phyloP scores from a whole-genome alignment of 225 moss, liverwort and hornwort genomes.

The Sphagnum contortum region DNA sequence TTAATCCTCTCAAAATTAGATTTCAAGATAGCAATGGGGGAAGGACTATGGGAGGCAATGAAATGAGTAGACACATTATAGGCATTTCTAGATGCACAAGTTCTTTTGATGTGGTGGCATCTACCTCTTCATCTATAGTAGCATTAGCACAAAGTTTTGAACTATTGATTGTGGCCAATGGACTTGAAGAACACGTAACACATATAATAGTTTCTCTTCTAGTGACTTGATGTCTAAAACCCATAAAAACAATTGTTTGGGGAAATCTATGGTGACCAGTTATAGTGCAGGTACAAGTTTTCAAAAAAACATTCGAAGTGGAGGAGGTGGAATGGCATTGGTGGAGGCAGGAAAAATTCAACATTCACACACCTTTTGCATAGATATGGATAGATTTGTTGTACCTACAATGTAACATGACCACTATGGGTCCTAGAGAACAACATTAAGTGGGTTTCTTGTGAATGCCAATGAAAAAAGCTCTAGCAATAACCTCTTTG shows the following conservation, averaged over 20 bases:
- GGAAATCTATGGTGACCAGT: slow-evolving; percentile 40
- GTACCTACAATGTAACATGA: slow-evolving; percentile 44
- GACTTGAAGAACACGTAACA: slow-evolving; percentile 37
- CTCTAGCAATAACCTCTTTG: slow-evolving; percentile 42
- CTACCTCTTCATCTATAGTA: slow-evolving; percentile 35
- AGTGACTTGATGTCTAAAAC: slow-evolving; percentile 18
- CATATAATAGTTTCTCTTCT: slow-evolving; percentile 36
- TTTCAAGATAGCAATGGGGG: slow-evolving; percentile 42
- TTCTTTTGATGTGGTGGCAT: slow-evolving; percentile 36
- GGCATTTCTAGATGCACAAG: slow-evolving; percentile 43
- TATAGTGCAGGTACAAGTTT: slow-evolving; percentile 23
- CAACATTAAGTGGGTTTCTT: slow-evolving; percentile 28
- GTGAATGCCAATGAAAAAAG: slow-evolving; percentile 47
- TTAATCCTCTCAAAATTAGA: slow-evolving; percentile 41
- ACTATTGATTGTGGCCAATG: slow-evolving; percentile 22
- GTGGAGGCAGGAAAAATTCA: slow-evolving; percentile 20
- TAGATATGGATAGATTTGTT: slow-evolving; percentile 46
- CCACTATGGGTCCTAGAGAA: slow-evolving; percentile 35
- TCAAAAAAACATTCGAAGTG: slow-evolving; percentile 32
- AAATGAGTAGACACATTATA: slow-evolving; percentile 39
- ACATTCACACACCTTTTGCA: slow-evolving; percentile 34
- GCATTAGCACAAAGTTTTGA: slow-evolving; percentile 44
- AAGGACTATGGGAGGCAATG: slow-evolving; percentile 38
- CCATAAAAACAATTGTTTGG: slow-evolving; percentile 32
- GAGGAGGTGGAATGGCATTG: slow-evolving; percentile 20